Conservation (phyloP, 106 monocot genomes). For the Allium cepa region DNA sequence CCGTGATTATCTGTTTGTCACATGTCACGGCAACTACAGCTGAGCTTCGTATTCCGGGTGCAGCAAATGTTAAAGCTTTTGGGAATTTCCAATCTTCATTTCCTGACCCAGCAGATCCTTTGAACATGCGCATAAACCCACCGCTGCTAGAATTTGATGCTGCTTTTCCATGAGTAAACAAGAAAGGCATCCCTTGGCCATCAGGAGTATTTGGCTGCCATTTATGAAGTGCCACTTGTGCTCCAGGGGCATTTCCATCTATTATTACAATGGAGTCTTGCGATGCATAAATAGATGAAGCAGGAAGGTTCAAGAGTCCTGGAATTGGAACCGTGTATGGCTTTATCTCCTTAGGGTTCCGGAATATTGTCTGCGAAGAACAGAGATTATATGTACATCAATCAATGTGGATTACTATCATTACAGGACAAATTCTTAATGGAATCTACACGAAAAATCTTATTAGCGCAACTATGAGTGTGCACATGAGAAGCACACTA, state of each 20-base stretch:
- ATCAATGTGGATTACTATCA: too few species aligned
- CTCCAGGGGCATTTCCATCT: conserved; percentile 72
- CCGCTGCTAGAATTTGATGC: conserved; percentile 51
- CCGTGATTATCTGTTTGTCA: conserved; percentile 76
- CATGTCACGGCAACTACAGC: conserved; percentile 76
- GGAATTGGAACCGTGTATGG: conserved; percentile 75
- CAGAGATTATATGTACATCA: neutral
- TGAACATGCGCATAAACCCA: conserved; percentile 94
- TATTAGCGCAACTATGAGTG: too few species aligned
- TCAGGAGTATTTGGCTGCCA: conserved; percentile 99
- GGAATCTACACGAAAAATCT: too few species aligned
- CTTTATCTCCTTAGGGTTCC: conserved; percentile 76
- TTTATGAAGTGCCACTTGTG: conserved; percentile 75
- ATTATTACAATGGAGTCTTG: conserved; percentile 80
- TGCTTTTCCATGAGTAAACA: conserved; percentile 82
- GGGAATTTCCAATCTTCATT: conserved; percentile 81
- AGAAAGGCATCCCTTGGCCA: conserved; percentile 89
- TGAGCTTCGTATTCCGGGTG: conserved; percentile 62
- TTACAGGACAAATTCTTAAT: too few species aligned
- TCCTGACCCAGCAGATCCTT: conserved; percentile 47
- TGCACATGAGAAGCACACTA: too few species aligned
- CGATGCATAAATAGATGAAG: conserved; percentile 63
- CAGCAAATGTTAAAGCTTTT: conserved; percentile 71
- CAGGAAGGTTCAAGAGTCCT: conserved; percentile 86
- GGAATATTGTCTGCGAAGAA: conserved; percentile 72